phyloP scores from a whole-genome alignment of 257 asterid genomes.

The Fraxinus excelsior region DNA sequence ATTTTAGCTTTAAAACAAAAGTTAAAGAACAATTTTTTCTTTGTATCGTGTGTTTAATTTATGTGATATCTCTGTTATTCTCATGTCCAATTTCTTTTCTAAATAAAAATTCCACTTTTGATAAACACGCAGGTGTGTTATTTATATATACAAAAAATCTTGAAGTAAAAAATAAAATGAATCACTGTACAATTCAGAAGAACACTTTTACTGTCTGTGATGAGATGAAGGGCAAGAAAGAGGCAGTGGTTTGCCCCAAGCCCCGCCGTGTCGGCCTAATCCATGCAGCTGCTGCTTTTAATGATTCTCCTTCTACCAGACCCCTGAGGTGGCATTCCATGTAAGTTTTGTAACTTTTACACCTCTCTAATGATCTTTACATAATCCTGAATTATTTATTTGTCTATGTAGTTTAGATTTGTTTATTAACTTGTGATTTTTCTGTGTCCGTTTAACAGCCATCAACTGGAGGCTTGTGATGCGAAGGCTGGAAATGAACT shows the following conservation, averaged over 20 bases:
- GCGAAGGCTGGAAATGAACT: constrained; percentile 84
- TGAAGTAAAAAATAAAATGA: constrained; percentile 45
- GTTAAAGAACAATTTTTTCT: neutral
- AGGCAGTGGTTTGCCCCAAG: constrained; percentile 81
- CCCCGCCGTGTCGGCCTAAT: constrained; percentile 75
- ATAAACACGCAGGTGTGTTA: constrained; percentile 31
- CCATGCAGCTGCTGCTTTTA: constrained; percentile 34
- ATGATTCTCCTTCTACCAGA: constrained; percentile 47
- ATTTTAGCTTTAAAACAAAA: constrained; percentile 34
- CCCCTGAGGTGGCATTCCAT: constrained; percentile 74
- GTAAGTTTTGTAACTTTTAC: constrained; percentile 29
- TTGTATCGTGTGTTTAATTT: neutral
- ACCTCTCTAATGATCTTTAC: neutral
- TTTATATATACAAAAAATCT: constrained; percentile 20
- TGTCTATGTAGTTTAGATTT: neutral
- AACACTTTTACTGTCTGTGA: constrained; percentile 57
- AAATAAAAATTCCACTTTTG: constrained; percentile 11
- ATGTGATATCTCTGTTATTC: neutral
- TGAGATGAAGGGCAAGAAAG: constrained; percentile 61
- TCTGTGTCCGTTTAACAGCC: constrained; percentile 34
- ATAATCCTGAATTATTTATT: neutral
- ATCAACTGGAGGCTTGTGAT: constrained; percentile 78
- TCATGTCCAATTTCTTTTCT: neutral
- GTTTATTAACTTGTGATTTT: neutral
- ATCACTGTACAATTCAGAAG: constrained; percentile 59